Evolutionary conservation across 495 filamentous ascomycete genomes (phyloP).

Genomic region (Trichoderma parareesei): DNA sequence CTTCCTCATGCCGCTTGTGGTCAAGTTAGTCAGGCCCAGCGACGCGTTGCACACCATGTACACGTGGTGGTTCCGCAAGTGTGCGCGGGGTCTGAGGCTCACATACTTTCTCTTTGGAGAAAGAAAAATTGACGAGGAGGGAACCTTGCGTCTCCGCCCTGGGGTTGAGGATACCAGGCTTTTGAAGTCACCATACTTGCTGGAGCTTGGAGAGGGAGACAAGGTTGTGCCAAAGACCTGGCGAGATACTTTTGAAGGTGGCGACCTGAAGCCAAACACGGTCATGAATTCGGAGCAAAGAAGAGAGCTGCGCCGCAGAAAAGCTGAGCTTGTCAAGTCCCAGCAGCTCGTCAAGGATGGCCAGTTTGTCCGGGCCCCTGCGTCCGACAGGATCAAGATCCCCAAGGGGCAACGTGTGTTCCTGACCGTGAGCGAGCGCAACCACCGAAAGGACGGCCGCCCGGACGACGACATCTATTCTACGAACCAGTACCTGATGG

Average conservation of each 20-base stretch:
- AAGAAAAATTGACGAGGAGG: constrained; percentile 72
- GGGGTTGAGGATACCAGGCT: constrained; percentile 22
- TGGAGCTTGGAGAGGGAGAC: constrained; percentile 24
- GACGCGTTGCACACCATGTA: constrained; percentile 78
- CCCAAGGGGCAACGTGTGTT: constrained; percentile 78
- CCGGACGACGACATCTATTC: constrained; percentile 60
- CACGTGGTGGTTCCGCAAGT: constrained; percentile 91
- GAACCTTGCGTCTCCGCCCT: constrained; percentile 32
- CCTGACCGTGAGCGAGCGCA: constrained; percentile 66
- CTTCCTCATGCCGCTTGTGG: constrained; percentile 79
- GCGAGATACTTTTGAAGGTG: constrained; percentile 32
- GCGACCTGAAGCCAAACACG: constrained; percentile 24
- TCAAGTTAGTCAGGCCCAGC: constrained; percentile 75
- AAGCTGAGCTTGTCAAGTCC: constrained; percentile 33
- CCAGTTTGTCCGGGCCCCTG: constrained; percentile 81
- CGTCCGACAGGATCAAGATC: constrained; percentile 87
- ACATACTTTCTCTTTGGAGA: constrained; percentile 92
- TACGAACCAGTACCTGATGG: constrained; percentile 62
- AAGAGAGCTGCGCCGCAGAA: constrained; percentile 18
- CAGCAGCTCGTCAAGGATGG: constrained; percentile 53
- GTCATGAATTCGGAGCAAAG: constrained; percentile 20
- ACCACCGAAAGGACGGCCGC: constrained; percentile 53
- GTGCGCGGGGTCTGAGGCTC: constrained; percentile 70
- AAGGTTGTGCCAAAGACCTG: constrained; percentile 32
- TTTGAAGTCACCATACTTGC: constrained; percentile 28